Base-by-base conservation (phyloP, 2,329 filamentous ascomycete species). In the Trichoderma guizhouense region DNA sequence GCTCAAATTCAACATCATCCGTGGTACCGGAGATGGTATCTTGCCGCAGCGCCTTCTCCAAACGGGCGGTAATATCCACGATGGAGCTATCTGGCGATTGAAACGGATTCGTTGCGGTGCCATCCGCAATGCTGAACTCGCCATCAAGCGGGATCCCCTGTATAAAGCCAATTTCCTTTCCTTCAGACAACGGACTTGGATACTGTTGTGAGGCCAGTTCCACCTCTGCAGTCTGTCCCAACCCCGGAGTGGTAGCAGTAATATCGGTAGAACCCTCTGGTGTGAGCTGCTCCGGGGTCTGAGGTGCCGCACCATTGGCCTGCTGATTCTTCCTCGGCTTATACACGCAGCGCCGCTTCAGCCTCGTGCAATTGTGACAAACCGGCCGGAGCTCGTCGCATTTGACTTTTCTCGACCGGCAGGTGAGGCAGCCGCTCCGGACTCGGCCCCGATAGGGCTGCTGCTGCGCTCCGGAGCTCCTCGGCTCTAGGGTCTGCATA, bases 401-500 rank as follows among this genome's bases (percentile, higher is more conserved):
- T 67, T 73, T 72, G 7, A 75, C 73, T 67, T 75, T 75, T 14
- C 74, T 69, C 39, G 75, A 72, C 55, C 75, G 74, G 63, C 75
- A 76, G 8, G 74, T 75, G 5, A 75, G 72, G 55, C 75, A 76
- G 12, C 75, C 75, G 47, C 71, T 76, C 8, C 75, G 71, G 24
- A 76, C 75, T 15, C 75, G 72, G 43, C 75, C 75, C 14, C 74
- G 75, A 11, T 76, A 76, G 18, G 62, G 32, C 47, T 53, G 47
- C 30, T n/a, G 39, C 34, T 70, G 67, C 26, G 7, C 36, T 34
- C 26, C 57, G 30, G 51, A 36, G 57, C 15, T n/a, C 8, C 9
- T 51, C 12, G 67, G 24, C 30, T 68, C 32, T 58, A 57, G 30
- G 24, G 36, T 7, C 55, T 55, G 63, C 43, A 66, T 66, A 32